Evolutionary conservation across 192 early-diverging fungal genomes (phyloP), one percentile per base, ranked within the genome.

Genomic region (Backusella sp.): DNA sequence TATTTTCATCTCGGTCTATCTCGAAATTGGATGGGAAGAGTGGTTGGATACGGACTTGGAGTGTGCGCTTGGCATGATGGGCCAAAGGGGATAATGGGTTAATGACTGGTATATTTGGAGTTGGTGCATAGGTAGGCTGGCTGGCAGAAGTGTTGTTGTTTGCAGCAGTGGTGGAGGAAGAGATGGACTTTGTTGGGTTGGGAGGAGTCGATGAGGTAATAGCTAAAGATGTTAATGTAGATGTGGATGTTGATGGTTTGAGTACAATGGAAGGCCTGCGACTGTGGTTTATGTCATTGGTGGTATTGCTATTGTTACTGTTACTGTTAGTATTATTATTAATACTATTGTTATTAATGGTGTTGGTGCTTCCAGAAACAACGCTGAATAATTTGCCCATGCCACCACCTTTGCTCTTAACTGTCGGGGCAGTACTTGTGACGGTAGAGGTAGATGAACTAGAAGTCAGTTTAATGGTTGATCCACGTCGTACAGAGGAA

Each of bases 11-110:
- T 21, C 85, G 86, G 39, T 79, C 84, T 6, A 88, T 76, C 6
- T 71, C 70, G 52, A 91, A 89, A 53, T 87, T 85, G 32, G 86
- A 83, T 0, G 88, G 79, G 49, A 89, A 88, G 41, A 88, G 46
- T 8, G 88, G 89, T 68, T 87, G 85, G 26, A 89, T 82, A 36
- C 85, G 77, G 35, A 89, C 83, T 1, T 77, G 74, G 15, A 82
- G 77, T 42, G 87, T 89, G 21, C 77, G 80, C 14, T 44, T 77
- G 3, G 78, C 72, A 73, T 87, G 86, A 3, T 73, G 73, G 11
- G 78, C 79, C 21, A 83, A 66, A 0, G 66, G 77, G 39, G 77
- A 79, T 15, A 72, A 34, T 30, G 46, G 65, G 23, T 67, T 67
- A 15, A 35, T 79, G 35, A 66, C 74, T 65, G 41, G 76, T 76